These are phyloP conservation scores for Plasmodium inui DNA, from an alignment of 169 alveolate species.

Conservation along the genomic window DNA sequence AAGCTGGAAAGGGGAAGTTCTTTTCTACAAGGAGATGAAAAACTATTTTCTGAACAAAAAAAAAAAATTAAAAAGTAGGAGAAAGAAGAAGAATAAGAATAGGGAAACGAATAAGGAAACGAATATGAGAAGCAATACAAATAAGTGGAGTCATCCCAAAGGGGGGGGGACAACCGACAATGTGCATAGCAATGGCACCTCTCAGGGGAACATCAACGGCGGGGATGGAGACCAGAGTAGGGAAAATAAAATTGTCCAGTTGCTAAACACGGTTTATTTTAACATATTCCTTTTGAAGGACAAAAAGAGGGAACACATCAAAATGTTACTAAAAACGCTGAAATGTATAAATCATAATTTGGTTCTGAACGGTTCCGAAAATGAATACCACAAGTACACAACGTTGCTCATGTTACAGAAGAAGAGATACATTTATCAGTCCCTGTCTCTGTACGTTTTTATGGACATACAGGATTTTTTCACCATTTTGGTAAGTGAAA, in stretches of 20 bases:
- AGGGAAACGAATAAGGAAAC: background rate
- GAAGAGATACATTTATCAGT: slow-evolving; percentile 64
- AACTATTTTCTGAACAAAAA: slow-evolving; percentile 28
- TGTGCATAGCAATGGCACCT: background rate
- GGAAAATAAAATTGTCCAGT: slow-evolving; percentile 17
- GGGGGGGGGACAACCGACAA: background rate
- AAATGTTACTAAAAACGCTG: slow-evolving; percentile 29
- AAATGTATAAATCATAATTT: slow-evolving; percentile 33
- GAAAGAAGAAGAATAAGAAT: background rate
- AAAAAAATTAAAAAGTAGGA: background rate
- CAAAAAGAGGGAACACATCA: slow-evolving; percentile 38
- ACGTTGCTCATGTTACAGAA: slow-evolving; percentile 48
- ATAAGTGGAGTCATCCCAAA: background rate
- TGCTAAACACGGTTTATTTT: slow-evolving; percentile 49
- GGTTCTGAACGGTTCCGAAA: slow-evolving; percentile 16
- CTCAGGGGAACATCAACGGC: background rate
- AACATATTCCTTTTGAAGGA: slow-evolving; percentile 54
- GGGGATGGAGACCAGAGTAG: background rate
- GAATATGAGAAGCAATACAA: background rate
- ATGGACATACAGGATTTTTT: slow-evolving; percentile 49
- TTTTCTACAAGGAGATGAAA: slow-evolving; percentile 27
- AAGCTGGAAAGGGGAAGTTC: background rate
- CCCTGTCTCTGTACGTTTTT: slow-evolving; percentile 51
- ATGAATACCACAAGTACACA: slow-evolving; percentile 13
- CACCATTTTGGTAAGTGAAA: slow-evolving; percentile 6